Evolutionary conservation across 495 filamentous ascomycete species (phyloP).

Genomic region (Aspergillus egyptiacus): DNA sequence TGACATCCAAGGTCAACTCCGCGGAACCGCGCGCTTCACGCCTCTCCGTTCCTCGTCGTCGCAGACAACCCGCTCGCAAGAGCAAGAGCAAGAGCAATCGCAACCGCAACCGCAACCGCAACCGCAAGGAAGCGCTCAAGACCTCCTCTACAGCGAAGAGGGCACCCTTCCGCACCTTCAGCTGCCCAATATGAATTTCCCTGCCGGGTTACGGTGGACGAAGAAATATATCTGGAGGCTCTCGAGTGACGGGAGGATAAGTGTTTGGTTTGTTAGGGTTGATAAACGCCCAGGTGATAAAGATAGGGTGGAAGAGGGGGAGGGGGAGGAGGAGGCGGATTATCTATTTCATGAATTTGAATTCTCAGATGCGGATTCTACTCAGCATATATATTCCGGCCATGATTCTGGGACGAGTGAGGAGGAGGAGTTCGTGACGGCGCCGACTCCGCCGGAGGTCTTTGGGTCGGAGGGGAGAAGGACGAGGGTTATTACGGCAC

Average conservation of each 20-base stretch:
- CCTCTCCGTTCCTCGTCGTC: conserved; percentile 21
- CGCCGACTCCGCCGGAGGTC: conserved; percentile 24
- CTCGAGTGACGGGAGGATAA: conserved; percentile 27
- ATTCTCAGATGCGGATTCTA: conserved; percentile 11
- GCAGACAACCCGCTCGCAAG: too few species aligned
- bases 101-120: not conserved
- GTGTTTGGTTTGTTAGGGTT: conserved; percentile 45
- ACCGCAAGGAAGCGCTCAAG: conserved; percentile 1
- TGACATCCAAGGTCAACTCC: conserved; percentile 38
- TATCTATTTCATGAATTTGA: conserved; percentile 45
- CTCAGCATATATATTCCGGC: not conserved
- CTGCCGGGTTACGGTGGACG: conserved; percentile 33
- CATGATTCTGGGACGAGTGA: not conserved
- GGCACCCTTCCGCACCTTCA: conserved; percentile 35
- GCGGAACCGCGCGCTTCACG: conserved; percentile 38
- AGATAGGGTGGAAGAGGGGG: too few species aligned
- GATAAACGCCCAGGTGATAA: not conserved
- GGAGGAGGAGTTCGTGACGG: conserved; percentile 20
- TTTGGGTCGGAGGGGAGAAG: conserved; percentile 10
- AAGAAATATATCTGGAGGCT: conserved; percentile 46
- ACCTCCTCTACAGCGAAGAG: conserved; percentile 43
- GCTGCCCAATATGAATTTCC: conserved; percentile 1
- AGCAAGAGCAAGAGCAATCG: too few species aligned
- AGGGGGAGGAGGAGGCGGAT: conserved; percentile 33
- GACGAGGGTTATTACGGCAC: conserved; percentile 30